Percentiles rank a stretch among this genome's conserved stretches.
These are phyloP conservation scores for Fraxinus paxiana DNA, from an alignment of 305 asterid species.

Conservation along the genomic window DNA sequence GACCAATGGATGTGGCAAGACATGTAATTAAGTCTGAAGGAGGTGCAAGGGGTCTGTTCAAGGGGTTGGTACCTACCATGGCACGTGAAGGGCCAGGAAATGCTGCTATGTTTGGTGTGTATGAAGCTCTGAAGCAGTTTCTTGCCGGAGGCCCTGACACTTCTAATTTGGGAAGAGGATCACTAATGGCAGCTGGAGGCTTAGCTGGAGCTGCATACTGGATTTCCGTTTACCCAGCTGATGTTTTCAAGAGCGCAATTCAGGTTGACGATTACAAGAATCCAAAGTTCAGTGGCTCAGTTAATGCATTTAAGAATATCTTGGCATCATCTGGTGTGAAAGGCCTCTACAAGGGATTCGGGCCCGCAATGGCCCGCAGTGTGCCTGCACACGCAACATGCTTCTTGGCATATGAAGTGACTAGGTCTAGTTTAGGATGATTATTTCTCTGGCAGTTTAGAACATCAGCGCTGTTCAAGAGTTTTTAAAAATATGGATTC, in stretches of 20 bases:
- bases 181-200: slow-evolving; percentile 73
- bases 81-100: slow-evolving; percentile 92
- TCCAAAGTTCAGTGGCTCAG: slow-evolving; percentile 72
- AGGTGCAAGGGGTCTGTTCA: slow-evolving; percentile 72
- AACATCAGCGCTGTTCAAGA: neutral
- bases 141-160: slow-evolving; percentile 88
- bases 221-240: slow-evolving; percentile 75
- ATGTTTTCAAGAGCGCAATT: slow-evolving; percentile 80
- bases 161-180: slow-evolving; percentile 69
- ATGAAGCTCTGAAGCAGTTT: slow-evolving; percentile 69
- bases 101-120: slow-evolving; percentile 82
- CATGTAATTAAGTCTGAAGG: slow-evolving; percentile 71
- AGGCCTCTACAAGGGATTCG: slow-evolving; percentile 91
- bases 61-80: slow-evolving; percentile 74
- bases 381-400: slow-evolving; percentile 93
- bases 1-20: slow-evolving; percentile 88
- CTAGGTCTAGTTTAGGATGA: slow-evolving; percentile 76
- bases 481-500: slow-evolving; percentile 2
- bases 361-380: slow-evolving; percentile 94
- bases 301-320: slow-evolving; percentile 69
- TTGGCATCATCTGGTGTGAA: slow-evolving; percentile 69
- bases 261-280: slow-evolving; percentile 86
- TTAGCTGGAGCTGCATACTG: slow-evolving; percentile 82
- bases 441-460: slow-evolving; percentile 11
- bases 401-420: slow-evolving; percentile 84